Base-by-base conservation (phyloP, 768 basidiomycete genomes). In the Tricholoma sp. region DNA sequence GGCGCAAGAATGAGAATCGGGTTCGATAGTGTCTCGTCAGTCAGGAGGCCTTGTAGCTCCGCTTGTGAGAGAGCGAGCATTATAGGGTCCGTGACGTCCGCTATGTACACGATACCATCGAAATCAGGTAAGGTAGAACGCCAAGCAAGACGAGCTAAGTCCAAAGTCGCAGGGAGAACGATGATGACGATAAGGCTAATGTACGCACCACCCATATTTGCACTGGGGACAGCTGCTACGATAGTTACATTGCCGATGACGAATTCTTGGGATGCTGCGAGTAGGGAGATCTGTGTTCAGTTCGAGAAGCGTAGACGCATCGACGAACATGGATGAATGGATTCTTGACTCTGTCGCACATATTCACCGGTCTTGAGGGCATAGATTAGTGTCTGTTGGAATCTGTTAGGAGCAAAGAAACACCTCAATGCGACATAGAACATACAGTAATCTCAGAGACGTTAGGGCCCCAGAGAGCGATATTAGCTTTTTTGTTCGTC, bases 391-490 rank as follows among this genome's bases (percentile, higher is more conserved):
- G 52, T 29, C 52, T 53, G 39, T 10, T 42, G 36, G 17, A 11
- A 37, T 11, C 20, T 20, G 28, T 41, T 18, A 36, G 11, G 18
- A 37, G 36, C n/a, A 39, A 11, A 53, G 37, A 12, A 28, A 34
- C 13, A 28, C 24, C 13, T 31, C 33, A 20, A n/a, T 24, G 24
- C 9, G 9, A 41, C 24, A 24, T 37, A 20, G 17, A 18, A 53
- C 52, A 6, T 20, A 53, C 52, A 29, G 52, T 41, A n/a, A 53
- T 39, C 15, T 53, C 36, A 11, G 36, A 20, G 36, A 53, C 36
- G 39, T 41, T 37, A 31, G 52, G 37, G n/a, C 51, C 52, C 52
- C 34, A 53, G 52, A 53, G 13, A 53, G 36, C 28, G 36, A 53
- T 53, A n/a, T 53, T 53, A 29, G 24, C 52, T 11, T 37, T 17